Evolutionary conservation across 352 stramenopile species (phyloP).

Genomic region (Globisporangium rhizosaccharum): DNA sequence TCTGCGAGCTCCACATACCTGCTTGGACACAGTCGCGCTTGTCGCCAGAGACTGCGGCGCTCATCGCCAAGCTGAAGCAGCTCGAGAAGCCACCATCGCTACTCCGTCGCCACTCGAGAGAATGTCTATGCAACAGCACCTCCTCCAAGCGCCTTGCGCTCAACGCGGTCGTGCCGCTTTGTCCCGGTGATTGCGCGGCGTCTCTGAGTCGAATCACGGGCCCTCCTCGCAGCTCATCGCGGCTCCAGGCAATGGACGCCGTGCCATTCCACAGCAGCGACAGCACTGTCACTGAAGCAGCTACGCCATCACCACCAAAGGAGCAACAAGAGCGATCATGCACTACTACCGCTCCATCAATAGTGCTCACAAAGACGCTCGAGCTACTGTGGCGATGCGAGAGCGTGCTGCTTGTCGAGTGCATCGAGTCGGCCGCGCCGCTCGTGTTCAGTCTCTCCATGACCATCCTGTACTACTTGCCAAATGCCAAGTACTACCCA

Average conservation of each 20-base stretch:
- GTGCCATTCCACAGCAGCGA: too few species aligned
- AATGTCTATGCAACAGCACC: conserved; percentile 11
- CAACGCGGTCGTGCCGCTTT: too few species aligned
- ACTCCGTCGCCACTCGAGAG: background rate
- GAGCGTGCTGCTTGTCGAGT: conserved; percentile 28
- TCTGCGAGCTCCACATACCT: background rate
- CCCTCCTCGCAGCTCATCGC: too few species aligned
- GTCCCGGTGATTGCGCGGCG: too few species aligned
- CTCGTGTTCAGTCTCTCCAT: conserved; percentile 25
- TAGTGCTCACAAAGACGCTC: conserved; percentile 14
- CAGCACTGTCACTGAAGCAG: too few species aligned
- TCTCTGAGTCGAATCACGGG: too few species aligned
- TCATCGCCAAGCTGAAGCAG: background rate
- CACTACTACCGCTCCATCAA: conserved; percentile 12
- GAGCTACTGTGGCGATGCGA: conserved; percentile 30
- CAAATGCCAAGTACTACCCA: conserved; percentile 19
- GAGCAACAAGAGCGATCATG: conserved; percentile 2
- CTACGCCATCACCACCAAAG: background rate
- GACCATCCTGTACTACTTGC: conserved; percentile 16
- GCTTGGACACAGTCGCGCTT: background rate
- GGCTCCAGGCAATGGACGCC: too few species aligned
- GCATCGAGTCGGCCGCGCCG: conserved; percentile 26
- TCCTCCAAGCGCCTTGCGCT: background rate
- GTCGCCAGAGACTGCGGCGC: background rate
- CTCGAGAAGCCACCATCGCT: background rate